phyloP scores from a whole-genome alignment of 768 basidiomycete genomes.

The Russula griseocarnosa region DNA sequence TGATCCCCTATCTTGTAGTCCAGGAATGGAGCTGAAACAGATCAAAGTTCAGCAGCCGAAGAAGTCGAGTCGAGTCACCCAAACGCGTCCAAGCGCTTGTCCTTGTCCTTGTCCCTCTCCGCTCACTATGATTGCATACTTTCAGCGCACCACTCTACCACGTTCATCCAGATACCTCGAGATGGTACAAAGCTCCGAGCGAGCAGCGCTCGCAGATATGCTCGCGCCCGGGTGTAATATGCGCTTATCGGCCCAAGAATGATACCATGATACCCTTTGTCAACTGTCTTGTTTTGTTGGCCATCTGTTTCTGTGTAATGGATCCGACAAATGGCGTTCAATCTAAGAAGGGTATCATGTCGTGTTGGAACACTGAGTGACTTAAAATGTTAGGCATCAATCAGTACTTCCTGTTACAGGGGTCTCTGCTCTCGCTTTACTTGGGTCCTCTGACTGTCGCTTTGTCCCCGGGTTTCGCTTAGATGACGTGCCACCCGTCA shows the following conservation, averaged over 20 bases:
- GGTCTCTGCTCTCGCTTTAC: neutral
- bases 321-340: neutral
- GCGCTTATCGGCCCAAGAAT: neutral
- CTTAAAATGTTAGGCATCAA: neutral
- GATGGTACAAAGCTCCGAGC: constrained; percentile 5
- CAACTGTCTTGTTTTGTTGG: neutral
- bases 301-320: neutral
- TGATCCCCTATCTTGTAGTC: neutral
- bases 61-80: constrained; percentile 8
- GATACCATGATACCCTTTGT: neutral
- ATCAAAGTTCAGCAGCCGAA: constrained; percentile 8
- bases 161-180: neutral
- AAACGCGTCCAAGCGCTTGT: neutral
- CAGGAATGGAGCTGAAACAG: constrained; percentile 1
- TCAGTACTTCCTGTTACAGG: neutral
- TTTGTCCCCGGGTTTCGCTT: neutral
- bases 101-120: neutral
- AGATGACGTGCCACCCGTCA: neutral
- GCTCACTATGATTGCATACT: neutral
- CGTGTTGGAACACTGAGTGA: neutral
- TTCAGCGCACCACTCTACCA: neutral
- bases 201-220: neutral
- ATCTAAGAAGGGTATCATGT: neutral
- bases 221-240: neutral
- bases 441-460: neutral